Conservation (phyloP, 345 rosid species). For the Populus ilicifolia region DNA sequence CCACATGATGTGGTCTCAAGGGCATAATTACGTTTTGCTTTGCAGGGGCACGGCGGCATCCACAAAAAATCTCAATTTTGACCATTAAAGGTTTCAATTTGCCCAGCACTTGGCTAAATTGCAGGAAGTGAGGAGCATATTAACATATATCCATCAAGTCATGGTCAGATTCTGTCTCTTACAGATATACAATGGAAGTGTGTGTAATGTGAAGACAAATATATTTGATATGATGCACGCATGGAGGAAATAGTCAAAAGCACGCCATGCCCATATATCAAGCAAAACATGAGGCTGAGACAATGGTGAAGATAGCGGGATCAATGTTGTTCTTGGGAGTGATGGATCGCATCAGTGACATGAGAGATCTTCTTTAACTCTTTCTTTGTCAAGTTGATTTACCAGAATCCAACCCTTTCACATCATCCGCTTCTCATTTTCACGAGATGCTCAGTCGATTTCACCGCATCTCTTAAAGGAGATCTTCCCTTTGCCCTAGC, state of each 20-base stretch:
- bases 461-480: background rate
- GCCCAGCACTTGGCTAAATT: background rate
- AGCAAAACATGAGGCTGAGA: background rate
- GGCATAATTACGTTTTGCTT: too few relatives aligned
- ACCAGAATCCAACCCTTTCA: slow-evolving; percentile 29
- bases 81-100: background rate
- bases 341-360: background rate
- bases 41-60: too few relatives aligned
- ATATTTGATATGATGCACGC: background rate
- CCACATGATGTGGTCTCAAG: too few relatives aligned
- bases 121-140: background rate
- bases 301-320: background rate
- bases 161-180: background rate
- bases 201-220: background rate
- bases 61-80: too few relatives aligned
- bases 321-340: background rate
- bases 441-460: background rate
- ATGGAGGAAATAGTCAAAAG: background rate
- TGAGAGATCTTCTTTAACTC: slow-evolving; percentile 20
- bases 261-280: background rate
- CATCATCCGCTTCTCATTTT: slow-evolving; percentile 16
- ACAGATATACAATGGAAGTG: background rate
- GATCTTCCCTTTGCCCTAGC: background rate
- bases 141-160: too few relatives aligned
- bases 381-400: slow-evolving; percentile 20